Evolutionary conservation across 208 protist genomes (phyloP).

Genomic region (Leishmania major): DNA sequence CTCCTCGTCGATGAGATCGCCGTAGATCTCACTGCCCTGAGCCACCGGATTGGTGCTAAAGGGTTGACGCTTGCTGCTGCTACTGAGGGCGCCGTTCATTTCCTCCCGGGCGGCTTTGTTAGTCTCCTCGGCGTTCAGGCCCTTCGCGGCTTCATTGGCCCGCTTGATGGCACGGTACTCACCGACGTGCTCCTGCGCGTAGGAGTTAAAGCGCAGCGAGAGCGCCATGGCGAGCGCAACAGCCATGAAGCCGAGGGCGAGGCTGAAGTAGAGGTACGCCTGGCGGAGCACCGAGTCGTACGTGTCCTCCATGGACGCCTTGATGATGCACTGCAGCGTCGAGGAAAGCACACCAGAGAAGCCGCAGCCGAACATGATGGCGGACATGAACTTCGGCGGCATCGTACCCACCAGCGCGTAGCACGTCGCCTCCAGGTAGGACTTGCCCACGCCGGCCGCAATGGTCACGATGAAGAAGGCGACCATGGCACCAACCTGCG

Average conservation of each 20-base stretch:
- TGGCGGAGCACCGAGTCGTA: constrained; percentile 49
- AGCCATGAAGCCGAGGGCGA: constrained; percentile 66
- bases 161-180: constrained; percentile 63
- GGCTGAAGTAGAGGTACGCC: constrained; percentile 81
- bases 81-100: not conserved
- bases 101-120: not conserved
- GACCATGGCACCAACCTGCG: constrained; percentile 57
- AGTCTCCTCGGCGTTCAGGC: not conserved
- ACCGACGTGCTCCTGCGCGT: constrained; percentile 65
- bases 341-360: constrained; percentile 74
- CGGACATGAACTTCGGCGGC: constrained; percentile 83
- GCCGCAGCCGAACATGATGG: constrained; percentile 87
- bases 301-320: constrained; percentile 60
- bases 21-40: constrained; percentile 20
- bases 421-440: constrained; percentile 82
- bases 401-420: constrained; percentile 85
- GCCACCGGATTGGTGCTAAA: constrained; percentile 2
- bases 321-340: constrained; percentile 84
- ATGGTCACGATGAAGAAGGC: constrained; percentile 72
- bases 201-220: constrained; percentile 64
- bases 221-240: constrained; percentile 56
- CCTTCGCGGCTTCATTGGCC: constrained; percentile 1
- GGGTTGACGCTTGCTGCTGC: constrained; percentile 14
- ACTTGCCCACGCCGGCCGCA: constrained; percentile 64
- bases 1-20: constrained; percentile 30